These are phyloP conservation scores for Lepiota venenata DNA, from an alignment of 768 basidiomycete genomes.

Conservation along the genomic window DNA sequence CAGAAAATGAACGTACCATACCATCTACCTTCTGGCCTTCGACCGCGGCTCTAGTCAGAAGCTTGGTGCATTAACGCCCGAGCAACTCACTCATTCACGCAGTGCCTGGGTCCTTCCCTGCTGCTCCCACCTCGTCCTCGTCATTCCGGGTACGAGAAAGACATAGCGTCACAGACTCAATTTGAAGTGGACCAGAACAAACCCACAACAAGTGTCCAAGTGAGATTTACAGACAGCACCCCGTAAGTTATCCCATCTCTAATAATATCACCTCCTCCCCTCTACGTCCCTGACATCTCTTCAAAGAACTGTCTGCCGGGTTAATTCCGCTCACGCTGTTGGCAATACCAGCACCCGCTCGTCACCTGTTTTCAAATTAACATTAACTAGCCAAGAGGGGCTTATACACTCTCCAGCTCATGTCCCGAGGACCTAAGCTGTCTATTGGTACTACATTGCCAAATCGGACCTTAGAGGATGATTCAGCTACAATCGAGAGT, in stretches of 20 bases:
- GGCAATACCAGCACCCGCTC: constrained; percentile 82
- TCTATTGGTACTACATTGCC: constrained; percentile 89
- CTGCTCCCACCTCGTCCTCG: constrained; percentile 21
- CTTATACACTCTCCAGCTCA: constrained; percentile 41
- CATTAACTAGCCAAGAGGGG: not conserved
- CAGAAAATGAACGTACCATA: constrained; percentile 74
- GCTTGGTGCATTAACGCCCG: constrained; percentile 68
- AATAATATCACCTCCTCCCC: not conserved
- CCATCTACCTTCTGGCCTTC: constrained; percentile 47
- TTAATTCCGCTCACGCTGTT: constrained; percentile 93
- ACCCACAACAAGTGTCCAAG: constrained; percentile 88
- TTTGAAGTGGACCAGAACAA: constrained; percentile 82
- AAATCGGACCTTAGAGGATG: constrained; percentile 64
- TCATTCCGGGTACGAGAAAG: constrained; percentile 23
- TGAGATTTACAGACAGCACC: constrained; percentile 88
- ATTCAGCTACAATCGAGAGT: constrained; percentile 60
- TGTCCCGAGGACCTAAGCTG: constrained; percentile 61
- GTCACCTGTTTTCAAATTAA: constrained; percentile 28
- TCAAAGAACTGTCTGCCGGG: constrained; percentile 69
- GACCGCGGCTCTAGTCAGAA: constrained; percentile 68
- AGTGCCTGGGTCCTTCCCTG: constrained; percentile 66
- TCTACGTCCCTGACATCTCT: not conserved
- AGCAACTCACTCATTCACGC: constrained; percentile 33
- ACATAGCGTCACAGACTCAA: constrained; percentile 41
- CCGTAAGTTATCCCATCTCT: constrained; percentile 36